Evolutionary conservation across 1,139 yeast genomes (phyloP).

Genomic region (Taiozyma sp.): DNA sequence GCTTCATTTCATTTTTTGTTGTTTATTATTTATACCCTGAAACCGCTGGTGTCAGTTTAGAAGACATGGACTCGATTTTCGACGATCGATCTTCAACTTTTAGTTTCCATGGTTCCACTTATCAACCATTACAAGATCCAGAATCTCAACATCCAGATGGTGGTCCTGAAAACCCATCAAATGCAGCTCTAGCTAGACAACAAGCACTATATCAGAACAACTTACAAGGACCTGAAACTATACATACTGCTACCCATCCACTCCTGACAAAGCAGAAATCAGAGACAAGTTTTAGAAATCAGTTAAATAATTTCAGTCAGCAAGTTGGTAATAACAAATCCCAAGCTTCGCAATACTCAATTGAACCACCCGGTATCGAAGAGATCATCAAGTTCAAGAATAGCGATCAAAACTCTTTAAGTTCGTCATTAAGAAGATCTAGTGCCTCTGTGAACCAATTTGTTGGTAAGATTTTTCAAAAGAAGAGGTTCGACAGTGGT

Average conservation of each 20-base stretch:
- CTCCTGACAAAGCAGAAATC: constrained; percentile 16
- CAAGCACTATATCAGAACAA: constrained; percentile 13
- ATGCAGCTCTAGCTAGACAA: constrained; percentile 32
- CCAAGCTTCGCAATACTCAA: constrained; percentile 8
- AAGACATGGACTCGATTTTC: constrained; percentile 82
- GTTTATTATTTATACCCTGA: constrained; percentile 78
- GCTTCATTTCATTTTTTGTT: constrained; percentile 62
- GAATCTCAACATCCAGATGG: constrained; percentile 12
- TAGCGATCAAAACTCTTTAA: constrained; percentile 27
- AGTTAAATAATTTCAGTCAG: constrained; percentile 13
- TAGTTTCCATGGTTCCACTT: constrained; percentile 24
- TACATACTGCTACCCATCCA: constrained; percentile 11
- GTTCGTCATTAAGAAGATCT: constrained; percentile 34
- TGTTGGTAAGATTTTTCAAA: constrained; percentile 24
- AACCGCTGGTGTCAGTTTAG: constrained; percentile 82
- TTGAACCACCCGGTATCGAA: constrained; percentile 39
- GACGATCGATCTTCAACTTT: constrained; percentile 49
- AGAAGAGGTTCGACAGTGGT: constrained; percentile 11
- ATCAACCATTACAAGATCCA: constrained; percentile 17
- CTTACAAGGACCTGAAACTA: neutral
- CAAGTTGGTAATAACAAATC: constrained; percentile 18
- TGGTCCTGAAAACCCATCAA: constrained; percentile 12
- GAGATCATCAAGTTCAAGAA: constrained; percentile 29
- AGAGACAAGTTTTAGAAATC: constrained; percentile 18
- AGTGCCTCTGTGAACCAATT: constrained; percentile 33